Evolutionary conservation across 495 filamentous ascomycete genomes (phyloP).

Genomic region (Corynascus novoguineensis): DNA sequence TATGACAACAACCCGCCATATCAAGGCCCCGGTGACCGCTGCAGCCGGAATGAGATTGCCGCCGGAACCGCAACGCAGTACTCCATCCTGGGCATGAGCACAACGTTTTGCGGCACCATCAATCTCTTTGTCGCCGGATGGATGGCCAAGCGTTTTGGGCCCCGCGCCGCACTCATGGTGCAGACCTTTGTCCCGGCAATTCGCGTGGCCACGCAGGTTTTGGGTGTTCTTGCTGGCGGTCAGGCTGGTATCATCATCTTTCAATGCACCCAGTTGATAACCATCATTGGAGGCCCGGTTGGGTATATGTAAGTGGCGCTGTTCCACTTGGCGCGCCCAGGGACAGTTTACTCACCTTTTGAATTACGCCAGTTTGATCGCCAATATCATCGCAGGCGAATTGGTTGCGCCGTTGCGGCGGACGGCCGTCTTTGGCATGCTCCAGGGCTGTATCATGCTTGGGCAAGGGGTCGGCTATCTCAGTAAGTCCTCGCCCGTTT

Average conservation of each 20-base stretch:
- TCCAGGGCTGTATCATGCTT: conserved; percentile 52
- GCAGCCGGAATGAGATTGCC: conserved; percentile 44
- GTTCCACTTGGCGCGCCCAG: too few relatives aligned
- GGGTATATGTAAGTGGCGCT: conserved; percentile 45
- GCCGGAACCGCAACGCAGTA: conserved; percentile 51
- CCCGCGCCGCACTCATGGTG: conserved; percentile 46
- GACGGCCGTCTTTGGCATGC: conserved; percentile 48
- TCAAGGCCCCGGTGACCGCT: conserved; percentile 37
- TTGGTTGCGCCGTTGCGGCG: conserved; percentile 43
- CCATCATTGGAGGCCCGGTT: conserved; percentile 51
- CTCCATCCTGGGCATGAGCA: conserved; percentile 47
- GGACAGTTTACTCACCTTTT: neutral
- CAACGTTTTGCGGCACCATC: conserved; percentile 46
- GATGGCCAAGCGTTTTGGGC: conserved; percentile 51
- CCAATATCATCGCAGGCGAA: conserved; percentile 51
- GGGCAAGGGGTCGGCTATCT: conserved; percentile 50
- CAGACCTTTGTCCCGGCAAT: conserved; percentile 49
- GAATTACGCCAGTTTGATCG: conserved; percentile 33
- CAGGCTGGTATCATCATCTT: conserved; percentile 49
- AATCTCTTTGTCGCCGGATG: conserved; percentile 56
- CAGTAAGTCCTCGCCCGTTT: conserved; percentile 23
- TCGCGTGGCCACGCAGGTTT: conserved; percentile 48
- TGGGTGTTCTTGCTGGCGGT: conserved; percentile 49
- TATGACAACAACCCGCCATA: conserved; percentile 42
- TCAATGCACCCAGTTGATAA: conserved; percentile 51